These are phyloP conservation scores for Modicella reniformis DNA, from an alignment of 371 early-diverging fungal species.

Conservation along the genomic window DNA sequence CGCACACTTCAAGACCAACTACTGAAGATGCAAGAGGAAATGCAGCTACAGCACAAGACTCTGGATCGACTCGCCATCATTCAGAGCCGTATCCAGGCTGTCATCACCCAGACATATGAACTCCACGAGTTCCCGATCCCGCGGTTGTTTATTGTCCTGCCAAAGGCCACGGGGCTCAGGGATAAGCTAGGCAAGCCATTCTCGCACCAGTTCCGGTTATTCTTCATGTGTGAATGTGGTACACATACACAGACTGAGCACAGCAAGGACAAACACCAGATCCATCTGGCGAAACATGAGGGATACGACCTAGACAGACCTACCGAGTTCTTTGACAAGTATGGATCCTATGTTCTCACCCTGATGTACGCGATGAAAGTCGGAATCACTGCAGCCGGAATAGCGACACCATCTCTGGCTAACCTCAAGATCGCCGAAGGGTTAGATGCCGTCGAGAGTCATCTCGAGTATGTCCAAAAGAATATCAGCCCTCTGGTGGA, in stretches of 20 bases:
- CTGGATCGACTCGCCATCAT: too few relatives aligned
- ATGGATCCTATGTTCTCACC: slow-evolving; percentile 3
- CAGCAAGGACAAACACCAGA: background rate
- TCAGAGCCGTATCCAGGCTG: too few relatives aligned
- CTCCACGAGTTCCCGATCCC: too few relatives aligned
- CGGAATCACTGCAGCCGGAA: slow-evolving; percentile 6
- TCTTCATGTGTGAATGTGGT: slow-evolving; percentile 8
- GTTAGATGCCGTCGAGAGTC: slow-evolving; percentile 3
- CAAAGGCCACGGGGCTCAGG: too few relatives aligned
- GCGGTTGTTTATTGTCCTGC: too few relatives aligned
- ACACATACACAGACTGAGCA: background rate
- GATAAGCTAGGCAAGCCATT: too few relatives aligned
- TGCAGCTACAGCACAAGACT: too few relatives aligned
- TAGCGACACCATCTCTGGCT: background rate
- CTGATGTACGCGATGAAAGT: slow-evolving; percentile 1
- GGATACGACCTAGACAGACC: slow-evolving; percentile 5
- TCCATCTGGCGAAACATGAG: slow-evolving; percentile 18
- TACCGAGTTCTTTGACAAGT: slow-evolving; percentile 5
- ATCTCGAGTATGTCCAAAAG: background rate
- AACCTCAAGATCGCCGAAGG: slow-evolving; percentile 6
- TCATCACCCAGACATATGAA: too few relatives aligned
- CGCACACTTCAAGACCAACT: background rate
- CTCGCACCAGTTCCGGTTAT: too few relatives aligned
- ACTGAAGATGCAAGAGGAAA: too few relatives aligned
- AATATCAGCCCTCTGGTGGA: slow-evolving; percentile 2